phyloP scores from a whole-genome alignment of 192 early-diverging fungal species.

The Cetraspora pellucida region DNA sequence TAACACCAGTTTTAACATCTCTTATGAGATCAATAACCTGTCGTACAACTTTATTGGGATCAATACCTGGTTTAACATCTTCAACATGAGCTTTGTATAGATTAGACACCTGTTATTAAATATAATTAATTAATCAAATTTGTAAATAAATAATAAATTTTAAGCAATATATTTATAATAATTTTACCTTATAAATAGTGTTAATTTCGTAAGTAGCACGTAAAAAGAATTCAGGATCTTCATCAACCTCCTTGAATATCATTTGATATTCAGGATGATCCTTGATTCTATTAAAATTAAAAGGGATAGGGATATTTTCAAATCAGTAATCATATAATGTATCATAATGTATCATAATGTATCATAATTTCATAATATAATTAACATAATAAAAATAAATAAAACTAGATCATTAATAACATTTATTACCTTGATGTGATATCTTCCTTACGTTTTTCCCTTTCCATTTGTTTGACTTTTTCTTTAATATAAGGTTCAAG shows the following conservation, averaged over 20 bases:
- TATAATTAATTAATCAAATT: conserved; percentile 4
- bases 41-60: conserved; percentile 26
- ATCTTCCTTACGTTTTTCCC: conserved; percentile 34
- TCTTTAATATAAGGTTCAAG: conserved; percentile 28
- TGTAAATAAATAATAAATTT: background rate
- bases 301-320: background rate
- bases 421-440: conserved; percentile 19
- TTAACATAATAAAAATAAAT: background rate
- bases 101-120: conserved; percentile 24
- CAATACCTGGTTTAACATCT: conserved; percentile 26
- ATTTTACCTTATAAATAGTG: conserved; percentile 31
- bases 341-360: background rate
- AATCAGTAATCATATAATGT: background rate
- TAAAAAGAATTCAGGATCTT: conserved; percentile 35
- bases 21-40: conserved; percentile 34
- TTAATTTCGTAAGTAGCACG: conserved; percentile 28
- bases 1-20: conserved; percentile 33
- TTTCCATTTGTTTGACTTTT: conserved; percentile 32
- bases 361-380: background rate
- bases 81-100: conserved; percentile 33
- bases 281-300: conserved; percentile 24
- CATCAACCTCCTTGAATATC: conserved; percentile 31
- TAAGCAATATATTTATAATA: background rate
- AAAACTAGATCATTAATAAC: background rate
- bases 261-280: conserved; percentile 24